Base-by-base conservation (phyloP, 192 early-diverging fungal genomes). In the Allomyces macrogynus region DNA sequence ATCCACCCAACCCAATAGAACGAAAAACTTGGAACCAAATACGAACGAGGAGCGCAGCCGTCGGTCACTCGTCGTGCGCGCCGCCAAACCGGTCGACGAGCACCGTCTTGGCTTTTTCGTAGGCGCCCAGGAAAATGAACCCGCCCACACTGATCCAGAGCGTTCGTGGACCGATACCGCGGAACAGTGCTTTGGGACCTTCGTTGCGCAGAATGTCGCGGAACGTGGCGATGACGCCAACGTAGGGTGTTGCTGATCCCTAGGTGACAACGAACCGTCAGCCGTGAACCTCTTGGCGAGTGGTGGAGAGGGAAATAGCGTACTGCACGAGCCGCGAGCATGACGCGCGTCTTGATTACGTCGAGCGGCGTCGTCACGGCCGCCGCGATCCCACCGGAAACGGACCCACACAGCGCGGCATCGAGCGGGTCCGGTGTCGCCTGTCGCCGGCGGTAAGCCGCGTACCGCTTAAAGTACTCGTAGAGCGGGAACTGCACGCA, bases 401-500 rank as follows among this genome's bases (percentile, higher is more conserved):
- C 61, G 26, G 86, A 89, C 16, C 91, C 95, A 66, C 86, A 92
- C 14, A 93, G 66, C 1, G 88, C 87, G 9, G 90, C 89, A 72
- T 93, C 88, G 78, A 81, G 87, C 27, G 92, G 83, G 63, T 86
- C 74, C 23, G 81, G 74, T 23, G 64, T 66, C 5, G 71, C 63
- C n/a, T 25, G 42, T n/a, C 16, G 20, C 20, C 20, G 12, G 49
- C 49, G 49, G 49, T 57, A 57, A 3, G 49, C 49, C 20, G 84
- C 75, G 60, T 80, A 80, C 63, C 73, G 70, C 77, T 95, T 97
- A 62, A 95, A 76, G 43, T 79, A 85, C 74, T 97, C 95, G 70
- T 92, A 97, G 49, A 97, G 69, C 8, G 95, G 91, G 71, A 97
- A 97, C 73, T 97, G 95, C 40, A 97, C 86, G 73, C 91, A 94